A percentile compares a stretch with the other conserved stretches of the same genome.
phyloP scores from a whole-genome alignment of 352 stramenopile genomes.

The Blastocystis sp. region DNA sequence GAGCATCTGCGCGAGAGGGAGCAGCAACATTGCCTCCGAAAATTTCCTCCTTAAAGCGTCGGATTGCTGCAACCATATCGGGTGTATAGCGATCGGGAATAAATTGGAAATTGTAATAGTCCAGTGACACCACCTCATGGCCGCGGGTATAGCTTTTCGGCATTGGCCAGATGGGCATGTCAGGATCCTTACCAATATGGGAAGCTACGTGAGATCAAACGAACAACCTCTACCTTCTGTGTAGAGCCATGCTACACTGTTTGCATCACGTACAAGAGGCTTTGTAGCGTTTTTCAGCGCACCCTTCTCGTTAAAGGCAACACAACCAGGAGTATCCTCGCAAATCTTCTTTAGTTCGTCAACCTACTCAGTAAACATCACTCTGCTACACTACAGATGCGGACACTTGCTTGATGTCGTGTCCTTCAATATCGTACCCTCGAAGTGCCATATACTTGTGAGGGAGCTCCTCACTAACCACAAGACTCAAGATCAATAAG shows the following conservation, averaged over 20 bases:
- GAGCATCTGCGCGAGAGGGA: neutral
- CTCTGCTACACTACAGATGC: neutral
- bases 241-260: constrained; percentile 6
- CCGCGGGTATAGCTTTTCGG: constrained; percentile 26
- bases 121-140: neutral
- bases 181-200: constrained; percentile 36
- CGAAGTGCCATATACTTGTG: constrained; percentile 52
- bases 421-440: constrained; percentile 20
- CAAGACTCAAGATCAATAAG: neutral
- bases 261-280: neutral
- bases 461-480: neutral
- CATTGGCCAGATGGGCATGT: constrained; percentile 60
- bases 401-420: constrained; percentile 26
- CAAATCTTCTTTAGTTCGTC: constrained; percentile 57
- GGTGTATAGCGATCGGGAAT: neutral
- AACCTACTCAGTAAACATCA: neutral
- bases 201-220: neutral
- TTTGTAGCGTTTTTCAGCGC: constrained; percentile 39
- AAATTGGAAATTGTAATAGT: constrained; percentile 35
- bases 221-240: neutral
- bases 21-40: neutral
- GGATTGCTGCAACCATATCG: constrained; percentile 32
- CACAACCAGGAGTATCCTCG: constrained; percentile 44
- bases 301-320: constrained; percentile 49
- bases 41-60: constrained; percentile 34